Evolutionary conservation across 2,329 filamentous ascomycete species (phyloP), one percentile per base, ranked within the genome.

Genomic region (Verticillium alfalfae): DNA sequence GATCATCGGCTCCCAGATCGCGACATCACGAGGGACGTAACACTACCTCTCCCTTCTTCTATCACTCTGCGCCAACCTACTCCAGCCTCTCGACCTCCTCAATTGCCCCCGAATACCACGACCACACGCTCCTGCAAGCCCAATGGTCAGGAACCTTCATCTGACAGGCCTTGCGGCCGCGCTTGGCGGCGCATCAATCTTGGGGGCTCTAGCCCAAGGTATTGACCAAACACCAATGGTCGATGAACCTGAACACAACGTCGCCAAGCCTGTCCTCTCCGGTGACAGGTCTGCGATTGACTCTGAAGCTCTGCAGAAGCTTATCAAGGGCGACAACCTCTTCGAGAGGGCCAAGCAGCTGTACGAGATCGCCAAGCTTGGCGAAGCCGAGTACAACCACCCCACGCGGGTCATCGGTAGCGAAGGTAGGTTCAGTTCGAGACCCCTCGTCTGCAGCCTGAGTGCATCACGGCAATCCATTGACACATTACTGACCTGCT

Each of bases 381-480:
- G 82, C 12, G 75, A 83, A 63, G 76, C 81, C 1, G 85, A 90
- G 65, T 89, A 86, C 69, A 83, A 84, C 64, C 88, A 88, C 67
- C 88, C 88, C 1, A 91, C 88, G 1, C 82, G 88, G 60, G 88
- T 91, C 26, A 90, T 91, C 66, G 88, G 88, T 36, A 89, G 86
- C 65, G 70, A 82, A 70, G 86, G 86, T 87, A 73, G 61, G 66
- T 62, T 31, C 26, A 31, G 26, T 31, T 31, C 39, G 34, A 57
- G 38, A 34, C 12, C 45, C 56, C 56, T 61, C 26, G 26, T 31
- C 26, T 31, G 61, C 49, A 16, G 34, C 61, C 37, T 52, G 60
- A 57, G 49, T 22, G 8, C 26, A 31, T 31, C 26, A 31, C 26
- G 26, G 5, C 26, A 31, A 31, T 31, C 26, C 4, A 31, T 31